Evolutionary conservation across 2,329 filamentous ascomycete species (phyloP), one percentile per base, ranked within the genome.

Genomic region (Paecilomyces variotii): DNA sequence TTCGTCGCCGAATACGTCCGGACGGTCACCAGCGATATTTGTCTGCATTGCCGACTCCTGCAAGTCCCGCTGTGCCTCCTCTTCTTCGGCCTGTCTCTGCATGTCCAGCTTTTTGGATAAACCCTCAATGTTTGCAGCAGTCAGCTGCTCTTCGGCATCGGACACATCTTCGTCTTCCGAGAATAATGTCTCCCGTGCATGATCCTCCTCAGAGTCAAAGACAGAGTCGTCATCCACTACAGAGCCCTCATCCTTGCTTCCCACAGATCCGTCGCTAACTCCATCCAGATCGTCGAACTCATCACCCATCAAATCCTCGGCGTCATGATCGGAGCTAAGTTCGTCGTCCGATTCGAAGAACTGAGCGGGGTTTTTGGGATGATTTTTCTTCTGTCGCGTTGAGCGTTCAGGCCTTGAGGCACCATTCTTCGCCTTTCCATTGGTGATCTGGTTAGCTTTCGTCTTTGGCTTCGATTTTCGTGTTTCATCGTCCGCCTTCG

Each of bases 61-160:
- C 71, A 97, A 78, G 73, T 99, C 94, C 34, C 87, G 88, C 66
- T 92, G 86, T 26, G 90, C 91, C 62, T 92, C 90, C 26, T 87
- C 91, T 19, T 87, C 90, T 63, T 96, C 90, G 60, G 88, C 82
- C 52, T 89, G 88, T 69, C 84, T 80, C 70, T 94, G 80, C 68
- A 84, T 80, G 72, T 99, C 93, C 59, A 99, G 77, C 73, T 91
- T 93, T 66, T 86, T 83, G 57, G 93, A 92, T 58, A 99, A 79
- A 59, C 94, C 94, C 67, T 88, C 94, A 62, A 99, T 97, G 74
- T 99, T 99, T 62, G 94, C 94, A 1, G 92, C 92, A 56, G 91
- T 99, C 65, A 99, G 82, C 72, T 87, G 88, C 76, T 97, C 92
- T 76, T 96, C 91, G 4, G 86, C 87, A 67, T 95, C 91, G 0